phyloP scores from a whole-genome alignment of 2,329 filamentous ascomycete species.

The Xylariaceae sp. region DNA sequence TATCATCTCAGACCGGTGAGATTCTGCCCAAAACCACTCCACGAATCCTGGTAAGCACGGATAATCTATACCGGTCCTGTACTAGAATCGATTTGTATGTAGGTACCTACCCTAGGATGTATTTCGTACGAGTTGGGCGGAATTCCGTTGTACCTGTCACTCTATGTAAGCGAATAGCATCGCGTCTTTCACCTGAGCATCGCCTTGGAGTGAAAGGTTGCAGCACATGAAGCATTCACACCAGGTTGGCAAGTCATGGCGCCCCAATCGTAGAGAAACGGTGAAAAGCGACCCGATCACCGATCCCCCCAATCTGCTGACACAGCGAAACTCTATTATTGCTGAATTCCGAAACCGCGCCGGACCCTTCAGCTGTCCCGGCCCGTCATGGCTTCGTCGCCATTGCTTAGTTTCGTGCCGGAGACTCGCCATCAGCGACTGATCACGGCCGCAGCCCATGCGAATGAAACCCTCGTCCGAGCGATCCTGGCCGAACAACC shows the following conservation, averaged over 20 bases:
- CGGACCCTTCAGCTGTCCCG: not conserved
- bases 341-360: not conserved
- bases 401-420: slow-evolving; percentile 33
- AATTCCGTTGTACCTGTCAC: too few relatives aligned
- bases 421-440: slow-evolving; percentile 36
- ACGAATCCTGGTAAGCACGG: too few relatives aligned
- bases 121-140: too few relatives aligned
- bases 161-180: too few relatives aligned
- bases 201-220: too few relatives aligned
- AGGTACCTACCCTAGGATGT: too few relatives aligned
- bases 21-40: too few relatives aligned
- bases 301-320: not conserved
- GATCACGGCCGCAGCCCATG: slow-evolving; percentile 35
- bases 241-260: slow-evolving; percentile 3
- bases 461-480: slow-evolving; percentile 35
- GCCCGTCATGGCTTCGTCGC: slow-evolving; percentile 26
- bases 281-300: not conserved
- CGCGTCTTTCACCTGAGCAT: too few relatives aligned
- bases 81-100: not conserved
- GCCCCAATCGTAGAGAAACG: slow-evolving; percentile 2
- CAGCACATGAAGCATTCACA: too few relatives aligned
- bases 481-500: slow-evolving; percentile 35
- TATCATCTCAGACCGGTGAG: too few relatives aligned
- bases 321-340: slow-evolving; percentile 7
- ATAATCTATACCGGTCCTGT: not conserved